Evolutionary conservation across 805 yeast genomes (phyloP).

Genomic region (Isabelozyma pseudorhagii): DNA sequence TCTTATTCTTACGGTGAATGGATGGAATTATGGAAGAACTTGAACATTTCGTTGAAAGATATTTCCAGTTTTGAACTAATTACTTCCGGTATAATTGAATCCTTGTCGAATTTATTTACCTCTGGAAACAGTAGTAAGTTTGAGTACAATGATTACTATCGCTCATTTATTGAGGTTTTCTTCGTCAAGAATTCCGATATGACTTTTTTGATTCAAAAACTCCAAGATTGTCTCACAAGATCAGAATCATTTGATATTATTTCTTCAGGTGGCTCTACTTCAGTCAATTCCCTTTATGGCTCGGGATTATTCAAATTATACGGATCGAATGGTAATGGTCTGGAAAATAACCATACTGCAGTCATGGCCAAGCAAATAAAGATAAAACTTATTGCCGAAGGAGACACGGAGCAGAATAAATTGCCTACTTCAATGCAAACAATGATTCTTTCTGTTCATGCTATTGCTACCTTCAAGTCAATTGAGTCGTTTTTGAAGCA

Average conservation of each 20-base stretch:
- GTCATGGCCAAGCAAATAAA: constrained; percentile 72
- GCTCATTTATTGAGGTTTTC: constrained; percentile 45
- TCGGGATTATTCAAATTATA: constrained; percentile 1
- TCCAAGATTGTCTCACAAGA: constrained; percentile 73
- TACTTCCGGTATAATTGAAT: constrained; percentile 59
- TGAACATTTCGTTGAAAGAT: constrained; percentile 12
- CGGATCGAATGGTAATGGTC: constrained; percentile 3
- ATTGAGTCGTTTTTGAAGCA: constrained; percentile 46
- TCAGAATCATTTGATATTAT: constrained; percentile 69
- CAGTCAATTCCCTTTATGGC: neutral
- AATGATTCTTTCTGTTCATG: constrained; percentile 51
- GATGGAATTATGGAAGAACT: constrained; percentile 21
- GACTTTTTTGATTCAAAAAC: constrained; percentile 47
- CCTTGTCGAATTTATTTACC: constrained; percentile 35
- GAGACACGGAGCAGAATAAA: constrained; percentile 5
- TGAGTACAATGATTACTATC: constrained; percentile 32
- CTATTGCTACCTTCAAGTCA: constrained; percentile 57
- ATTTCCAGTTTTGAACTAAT: constrained; percentile 76
- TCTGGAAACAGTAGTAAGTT: constrained; percentile 15
- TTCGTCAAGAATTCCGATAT: constrained; percentile 31
- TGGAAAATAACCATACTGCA: constrained; percentile 41
- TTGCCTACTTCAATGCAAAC: constrained; percentile 22
- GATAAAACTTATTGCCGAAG: constrained; percentile 41
- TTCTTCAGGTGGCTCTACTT: constrained; percentile 38
- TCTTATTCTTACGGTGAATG: constrained; percentile 34